Evolutionary conservation across 2,329 filamentous ascomycete genomes (phyloP), one percentile per base, ranked within the genome.

Genomic region (Aspergillus ochraceus): DNA sequence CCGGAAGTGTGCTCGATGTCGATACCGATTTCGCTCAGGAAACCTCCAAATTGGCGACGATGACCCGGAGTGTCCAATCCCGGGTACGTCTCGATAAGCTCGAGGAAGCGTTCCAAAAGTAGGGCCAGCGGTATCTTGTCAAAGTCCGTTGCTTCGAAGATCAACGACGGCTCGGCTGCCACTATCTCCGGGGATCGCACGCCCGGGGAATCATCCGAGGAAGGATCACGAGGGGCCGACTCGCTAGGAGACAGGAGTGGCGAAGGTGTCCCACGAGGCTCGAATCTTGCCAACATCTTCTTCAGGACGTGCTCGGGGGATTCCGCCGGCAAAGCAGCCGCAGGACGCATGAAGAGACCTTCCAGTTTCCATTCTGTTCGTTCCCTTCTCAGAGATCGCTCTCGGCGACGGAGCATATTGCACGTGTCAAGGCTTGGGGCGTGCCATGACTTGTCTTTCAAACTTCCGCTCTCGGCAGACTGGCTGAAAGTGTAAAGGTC

Each of bases 401-500:
- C 58, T 19, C 61, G 50, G 14, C 61, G 24, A 3, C 68, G 68
- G 49, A 69, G 63, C 30, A 56, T 42, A 17, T 64, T 59, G 57
- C 64, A 67, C 4, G 62, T 69, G 12, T 66, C 63, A 39, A 68
- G 49, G 29, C 64, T 58, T 4, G 68, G 67, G 19, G 67, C 64
- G 30, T 39, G 52, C 64, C 64, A 67, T 8, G 50, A 14, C 29
- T 50, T 49, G 8, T 52, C 59, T 19, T 57, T 53, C 53, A 66
- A 42, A 39, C 61, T 66, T 17, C 58, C 64, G 12, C 51, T 49
- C 10, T 64, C 55, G 17, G 57, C 52, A 9, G 66, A 68, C 49
- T 67, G 60, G 39, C 62, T 54, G 52, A 67, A 68, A 1, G 59
- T 66, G 52, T 66, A 70, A 22, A 71, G 60, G 42, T 70, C 68